A percentile compares a stretch with the other conserved stretches of the same genome.
phyloP scores from a whole-genome alignment of 2,329 filamentous ascomycete genomes.

The Thelonectria discophora region DNA sequence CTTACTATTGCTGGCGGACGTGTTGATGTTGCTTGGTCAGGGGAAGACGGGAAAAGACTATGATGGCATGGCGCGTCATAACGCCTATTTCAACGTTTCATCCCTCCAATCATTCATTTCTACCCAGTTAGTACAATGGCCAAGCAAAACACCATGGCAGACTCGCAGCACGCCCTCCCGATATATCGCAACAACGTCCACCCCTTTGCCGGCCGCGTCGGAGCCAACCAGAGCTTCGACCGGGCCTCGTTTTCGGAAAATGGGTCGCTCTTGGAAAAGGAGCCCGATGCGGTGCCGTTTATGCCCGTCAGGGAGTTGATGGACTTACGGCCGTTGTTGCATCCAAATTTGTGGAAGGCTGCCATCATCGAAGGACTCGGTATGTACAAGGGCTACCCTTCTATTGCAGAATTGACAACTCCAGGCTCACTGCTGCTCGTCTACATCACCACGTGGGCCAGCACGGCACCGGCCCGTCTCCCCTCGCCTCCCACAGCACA shows the following conservation, averaged over 20 bases:
- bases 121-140: neutral
- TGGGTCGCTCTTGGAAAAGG: slow-evolving; percentile 37
- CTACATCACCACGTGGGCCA: slow-evolving; percentile 35
- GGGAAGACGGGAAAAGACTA: neutral
- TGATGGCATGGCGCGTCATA: neutral
- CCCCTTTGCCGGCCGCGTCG: slow-evolving; percentile 33
- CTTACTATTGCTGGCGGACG: neutral
- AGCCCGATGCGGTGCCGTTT: slow-evolving; percentile 53
- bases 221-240: slow-evolving; percentile 33
- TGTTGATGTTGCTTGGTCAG: neutral
- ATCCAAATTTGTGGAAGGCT: slow-evolving; percentile 50
- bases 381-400: neutral
- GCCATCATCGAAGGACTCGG: slow-evolving; percentile 51
- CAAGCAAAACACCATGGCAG: neutral
- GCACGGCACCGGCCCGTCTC: slow-evolving; percentile 20
- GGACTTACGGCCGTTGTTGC: slow-evolving; percentile 46
- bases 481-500: slow-evolving; percentile 27
- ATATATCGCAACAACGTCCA: slow-evolving; percentile 27
- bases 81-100: neutral
- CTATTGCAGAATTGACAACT: neutral
- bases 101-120: neutral
- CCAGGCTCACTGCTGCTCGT: slow-evolving; percentile 35
- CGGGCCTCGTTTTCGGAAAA: slow-evolving; percentile 2
- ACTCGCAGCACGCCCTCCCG: neutral
- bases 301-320: slow-evolving; percentile 49